Evolutionary conservation across 768 basidiomycete genomes (phyloP), one percentile per base, ranked within the genome.

Genomic region (Calocybe cyanea): DNA sequence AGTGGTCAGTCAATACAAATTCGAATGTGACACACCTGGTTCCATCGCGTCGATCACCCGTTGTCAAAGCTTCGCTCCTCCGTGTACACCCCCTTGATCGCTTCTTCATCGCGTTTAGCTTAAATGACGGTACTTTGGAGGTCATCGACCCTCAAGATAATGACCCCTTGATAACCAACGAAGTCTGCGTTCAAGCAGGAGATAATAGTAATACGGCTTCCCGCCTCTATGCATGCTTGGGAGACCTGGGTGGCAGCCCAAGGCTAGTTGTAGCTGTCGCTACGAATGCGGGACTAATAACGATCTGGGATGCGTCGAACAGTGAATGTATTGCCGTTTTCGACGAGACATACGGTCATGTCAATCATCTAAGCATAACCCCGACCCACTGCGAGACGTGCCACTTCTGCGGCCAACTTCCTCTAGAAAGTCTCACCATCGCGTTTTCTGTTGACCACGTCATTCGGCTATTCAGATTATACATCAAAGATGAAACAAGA

Each of bases 301-400:
- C 89, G 0, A 55, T 92, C 10, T 92, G 88, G 89, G 87, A 91
- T 56, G 78, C 72, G 7, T 54, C 65, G n/a, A 80, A 80, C 5
- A 73, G 76, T 9, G 82, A 82, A 51, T 80, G 81, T 48, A 74
- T 90, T 32, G 67, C 73, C 43, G 68, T 81, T 40, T 59, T 90
- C 28, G 81, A 84, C 41, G 78, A 81, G 9, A 66, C 73, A 0
- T 75, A 75, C 47, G 86, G 83, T 1, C 61, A 66, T 9, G 67
- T 92, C 57, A 77, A 68, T 41, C 69, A 75, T 41, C 56, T 95
- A n/a, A 75, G 78, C 19, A 63, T 93, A 39, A 73, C 75, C 4
- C 72, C 79, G 11, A 69, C 82, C 8, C 64, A 64, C 7, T 66
- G 67, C 48, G 76, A 76, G 49, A 75, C 67, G 3, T 96, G 93